Conservation (phyloP, 164 flowering plant species). For the Brasenia schreberi region DNA sequence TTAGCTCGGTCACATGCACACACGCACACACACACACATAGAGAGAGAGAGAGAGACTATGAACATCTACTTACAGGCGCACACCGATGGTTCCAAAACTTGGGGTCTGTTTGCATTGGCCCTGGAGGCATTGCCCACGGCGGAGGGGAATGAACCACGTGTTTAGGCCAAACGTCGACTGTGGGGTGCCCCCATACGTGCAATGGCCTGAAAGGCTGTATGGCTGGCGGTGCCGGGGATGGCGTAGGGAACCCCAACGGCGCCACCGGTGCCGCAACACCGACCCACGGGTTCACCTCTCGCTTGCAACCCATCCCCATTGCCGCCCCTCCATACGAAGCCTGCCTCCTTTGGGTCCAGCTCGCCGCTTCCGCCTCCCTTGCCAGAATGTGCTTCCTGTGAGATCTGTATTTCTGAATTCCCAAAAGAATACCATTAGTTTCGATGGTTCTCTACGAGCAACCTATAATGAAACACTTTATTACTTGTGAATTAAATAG, state of each 20-base stretch:
- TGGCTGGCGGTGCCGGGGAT: constrained; percentile 46
- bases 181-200: constrained; percentile 98
- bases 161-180: constrained; percentile 72
- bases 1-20: background rate
- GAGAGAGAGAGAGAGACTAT: constrained; percentile 7
- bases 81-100: constrained; percentile 44
- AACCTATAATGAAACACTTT: too few species aligned
- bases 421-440: too few species aligned
- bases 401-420: constrained; percentile 84
- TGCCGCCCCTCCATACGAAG: constrained; percentile 24
- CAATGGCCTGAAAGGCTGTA: constrained; percentile 40
- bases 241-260: constrained; percentile 18
- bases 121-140: constrained; percentile 14
- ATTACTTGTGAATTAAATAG: too few species aligned
- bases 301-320: constrained; percentile 16
- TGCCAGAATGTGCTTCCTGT: constrained; percentile 79
- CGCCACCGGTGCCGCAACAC: background rate
- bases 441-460: too few species aligned
- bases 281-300: constrained; percentile 41
- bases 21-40: background rate
- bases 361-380: constrained; percentile 87
- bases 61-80: constrained; percentile 26
- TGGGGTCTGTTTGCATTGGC: constrained; percentile 8
- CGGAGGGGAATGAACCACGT: constrained; percentile 25
- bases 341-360: constrained; percentile 77